A percentile compares a stretch with the other conserved stretches of the same genome.
These are phyloP conservation scores for Aspergillus sp. DNA, from an alignment of 2,329 filamentous ascomycete genomes.

Conservation along the genomic window DNA sequence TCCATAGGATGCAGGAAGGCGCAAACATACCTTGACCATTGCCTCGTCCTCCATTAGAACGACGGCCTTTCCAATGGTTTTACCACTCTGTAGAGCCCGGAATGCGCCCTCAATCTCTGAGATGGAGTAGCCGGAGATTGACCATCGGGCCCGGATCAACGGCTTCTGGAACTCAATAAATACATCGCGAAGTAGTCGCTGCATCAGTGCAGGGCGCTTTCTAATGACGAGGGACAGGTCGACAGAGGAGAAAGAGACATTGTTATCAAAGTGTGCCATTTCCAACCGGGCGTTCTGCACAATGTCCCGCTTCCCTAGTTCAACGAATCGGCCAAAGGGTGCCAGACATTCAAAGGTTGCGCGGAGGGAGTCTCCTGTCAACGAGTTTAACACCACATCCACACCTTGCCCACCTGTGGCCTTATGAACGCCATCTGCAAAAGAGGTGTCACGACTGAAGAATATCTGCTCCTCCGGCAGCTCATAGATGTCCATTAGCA, in stretches of 20 bases:
- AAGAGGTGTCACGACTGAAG: slow-evolving; percentile 18
- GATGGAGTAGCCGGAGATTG: slow-evolving; percentile 12
- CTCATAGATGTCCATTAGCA: slow-evolving; percentile 15
- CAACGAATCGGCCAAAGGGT: slow-evolving; percentile 25
- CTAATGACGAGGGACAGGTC: slow-evolving; percentile 28
- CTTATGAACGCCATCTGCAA: slow-evolving; percentile 10
- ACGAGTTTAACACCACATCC: slow-evolving; percentile 21
- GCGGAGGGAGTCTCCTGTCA: slow-evolving; percentile 15
- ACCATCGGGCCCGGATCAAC: slow-evolving; percentile 12
- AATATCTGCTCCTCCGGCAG: slow-evolving; percentile 18
- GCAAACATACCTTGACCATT: slow-evolving; percentile 13
- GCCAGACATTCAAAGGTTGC: slow-evolving; percentile 20
- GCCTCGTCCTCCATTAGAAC: slow-evolving; percentile 12
- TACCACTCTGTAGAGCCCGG: slow-evolving; percentile 16
- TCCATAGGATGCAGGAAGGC: too few relatives aligned
- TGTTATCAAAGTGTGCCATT: slow-evolving; percentile 40
- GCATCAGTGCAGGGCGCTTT: slow-evolving; percentile 16
- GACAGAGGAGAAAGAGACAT: slow-evolving; percentile 38
- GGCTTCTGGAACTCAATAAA: slow-evolving; percentile 8
- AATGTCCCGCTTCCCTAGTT: slow-evolving; percentile 28
- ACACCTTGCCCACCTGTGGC: slow-evolving; percentile 16
- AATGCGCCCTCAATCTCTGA: slow-evolving; percentile 18
- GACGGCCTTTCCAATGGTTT: slow-evolving; percentile 18
- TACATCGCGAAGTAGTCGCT: slow-evolving; percentile 16
- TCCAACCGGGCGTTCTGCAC: slow-evolving; percentile 33